Evolutionary conservation across 306 rosid genomes (phyloP), one percentile per base, ranked within the genome.

Genomic region (Hylodesmum podocarpum): DNA sequence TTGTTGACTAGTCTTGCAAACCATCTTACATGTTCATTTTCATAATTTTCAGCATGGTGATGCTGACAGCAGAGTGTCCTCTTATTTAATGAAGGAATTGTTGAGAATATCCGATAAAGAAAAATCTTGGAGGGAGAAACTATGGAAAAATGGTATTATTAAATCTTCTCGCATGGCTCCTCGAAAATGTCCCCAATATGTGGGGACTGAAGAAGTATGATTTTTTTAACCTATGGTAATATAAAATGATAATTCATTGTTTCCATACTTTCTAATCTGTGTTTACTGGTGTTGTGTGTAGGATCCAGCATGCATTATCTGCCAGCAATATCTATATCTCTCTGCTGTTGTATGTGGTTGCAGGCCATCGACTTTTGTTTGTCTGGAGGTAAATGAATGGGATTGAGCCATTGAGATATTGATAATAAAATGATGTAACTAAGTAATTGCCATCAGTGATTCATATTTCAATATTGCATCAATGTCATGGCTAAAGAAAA

Each of bases 281-380:
- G 57, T 74, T 31, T 75, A 72, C 61, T 77, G 70, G 36, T 77
- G 79, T 63, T 37, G 70, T 62, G 78, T 83, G 80, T 84, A 95
- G 99, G 97, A 95, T 86, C 93, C 90, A 28, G 80, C 89, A 44
- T 95, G 99, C 84, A 79, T 95, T 73, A 92, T 95, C 79, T 95
- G 99, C 87, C 89, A 89, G 88, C 96, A 89, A 82, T 90, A 90
- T 89, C 97, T 95, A 73, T 92, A 89, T 88, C 97, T 95, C 67
- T 92, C 97, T 75, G 97, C 96, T 63, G 87, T 95, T 80, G 91
- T 72, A 71, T 95, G 99, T 84, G 78, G 70, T 65, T 95, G 99
- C 82, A 83, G 97, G 80, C 90, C 93, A 62, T 89, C 90, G 4
- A 73, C 95, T 70, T 90, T 87, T 88, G 97, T 92, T 37, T 95